Evolutionary conservation across 805 yeast genomes (phyloP).

Genomic region (Myxozyma melibiosi): DNA sequence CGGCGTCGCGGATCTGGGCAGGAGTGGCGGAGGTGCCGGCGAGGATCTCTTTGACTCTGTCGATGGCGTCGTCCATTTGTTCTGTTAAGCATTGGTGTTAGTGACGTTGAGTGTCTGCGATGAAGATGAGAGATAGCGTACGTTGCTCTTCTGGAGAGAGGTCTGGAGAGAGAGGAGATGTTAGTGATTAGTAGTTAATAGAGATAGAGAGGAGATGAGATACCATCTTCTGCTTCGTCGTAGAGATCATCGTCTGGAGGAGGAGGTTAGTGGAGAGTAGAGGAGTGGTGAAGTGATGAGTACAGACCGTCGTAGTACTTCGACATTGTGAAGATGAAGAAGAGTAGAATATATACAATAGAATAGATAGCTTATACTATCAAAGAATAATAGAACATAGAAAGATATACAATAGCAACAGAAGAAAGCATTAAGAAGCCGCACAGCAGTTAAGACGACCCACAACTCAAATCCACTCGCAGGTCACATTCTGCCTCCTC

Average conservation of each 20-base stretch:
- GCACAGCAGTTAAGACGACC: no score
- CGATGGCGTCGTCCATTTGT: constrained; percentile 35
- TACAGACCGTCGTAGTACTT: constrained; percentile 23
- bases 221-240: constrained; percentile 33
- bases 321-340: constrained; percentile 24
- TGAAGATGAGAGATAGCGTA: no score
- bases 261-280: neutral
- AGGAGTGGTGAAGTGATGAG: neutral
- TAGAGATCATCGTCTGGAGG: constrained; percentile 29
- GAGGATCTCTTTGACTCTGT: constrained; percentile 32
- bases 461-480: no score
- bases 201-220: neutral
- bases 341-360: no score
- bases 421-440: no score
- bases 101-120: neutral
- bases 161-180: constrained; percentile 14
- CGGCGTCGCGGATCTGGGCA: constrained; percentile 55
- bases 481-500: no score
- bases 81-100: constrained; percentile 13
- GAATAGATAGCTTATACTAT: no score
- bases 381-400: no score
- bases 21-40: constrained; percentile 51
- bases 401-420: no score
- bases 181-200: neutral
- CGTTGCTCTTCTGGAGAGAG: constrained; percentile 38